Conservation (phyloP, 306 rosid genomes). For the Malus asiatica region DNA sequence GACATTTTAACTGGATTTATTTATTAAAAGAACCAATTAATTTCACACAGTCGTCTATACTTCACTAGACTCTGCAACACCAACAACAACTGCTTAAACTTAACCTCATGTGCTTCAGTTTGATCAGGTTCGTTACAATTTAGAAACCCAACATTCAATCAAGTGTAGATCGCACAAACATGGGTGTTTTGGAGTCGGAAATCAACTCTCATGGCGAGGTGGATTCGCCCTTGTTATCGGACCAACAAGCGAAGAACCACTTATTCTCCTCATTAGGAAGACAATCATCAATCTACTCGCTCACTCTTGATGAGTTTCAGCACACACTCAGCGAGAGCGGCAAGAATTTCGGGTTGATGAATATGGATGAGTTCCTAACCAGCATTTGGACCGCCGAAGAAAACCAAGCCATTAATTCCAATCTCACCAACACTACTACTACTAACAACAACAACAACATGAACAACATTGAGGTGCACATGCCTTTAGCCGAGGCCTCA, state of each 20-base stretch:
- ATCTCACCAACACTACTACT: not conserved
- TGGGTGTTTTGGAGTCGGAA: conserved; percentile 27
- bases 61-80: not conserved
- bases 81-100: not conserved
- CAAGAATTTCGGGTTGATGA: conserved; percentile 87
- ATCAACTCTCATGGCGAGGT: conserved; percentile 35
- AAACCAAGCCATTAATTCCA: conserved; percentile 36
- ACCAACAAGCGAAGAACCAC: conserved; percentile 21
- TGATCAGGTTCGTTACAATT: not conserved
- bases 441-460: not conserved
- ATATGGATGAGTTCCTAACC: conserved; percentile 91
- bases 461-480: not conserved
- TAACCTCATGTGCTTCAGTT: not conserved
- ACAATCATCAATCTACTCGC: conserved; percentile 75
- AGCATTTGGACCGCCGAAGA: conserved; percentile 93
- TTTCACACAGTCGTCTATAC: not conserved
- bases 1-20: not conserved
- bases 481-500: not conserved
- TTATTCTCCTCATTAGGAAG: conserved; percentile 47
- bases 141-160: not conserved
- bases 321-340: conserved; percentile 61
- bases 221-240: conserved; percentile 29
- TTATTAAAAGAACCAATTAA: not conserved
- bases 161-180: not conserved
- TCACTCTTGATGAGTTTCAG: conserved; percentile 85